Evolutionary conservation across 306 rosid species (phyloP).

Genomic region (Glycine latifolia): DNA sequence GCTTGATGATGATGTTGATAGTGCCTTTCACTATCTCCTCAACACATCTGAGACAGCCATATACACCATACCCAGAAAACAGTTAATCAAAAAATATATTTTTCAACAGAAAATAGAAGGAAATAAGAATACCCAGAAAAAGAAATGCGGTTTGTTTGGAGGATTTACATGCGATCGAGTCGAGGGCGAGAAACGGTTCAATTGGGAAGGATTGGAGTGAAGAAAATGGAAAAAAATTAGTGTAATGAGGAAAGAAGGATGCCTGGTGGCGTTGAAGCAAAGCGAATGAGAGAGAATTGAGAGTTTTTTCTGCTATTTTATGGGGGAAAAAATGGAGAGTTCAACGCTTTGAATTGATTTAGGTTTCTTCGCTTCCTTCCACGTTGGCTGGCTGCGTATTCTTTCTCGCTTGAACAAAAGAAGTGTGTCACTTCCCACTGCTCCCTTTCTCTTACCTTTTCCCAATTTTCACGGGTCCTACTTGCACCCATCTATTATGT

Average conservation of each 20-base stretch:
- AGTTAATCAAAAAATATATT: neutral
- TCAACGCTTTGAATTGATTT: conserved; percentile 21
- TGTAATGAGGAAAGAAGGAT: neutral
- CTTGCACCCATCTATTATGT: neutral
- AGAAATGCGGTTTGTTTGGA: neutral
- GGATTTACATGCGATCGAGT: neutral
- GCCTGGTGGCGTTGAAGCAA: conserved; percentile 44
- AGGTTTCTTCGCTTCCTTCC: neutral
- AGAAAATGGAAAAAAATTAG: neutral
- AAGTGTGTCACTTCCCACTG: no score
- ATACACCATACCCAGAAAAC: neutral
- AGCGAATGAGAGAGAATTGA: conserved; percentile 10
- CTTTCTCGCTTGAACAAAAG: neutral
- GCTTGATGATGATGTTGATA: neutral
- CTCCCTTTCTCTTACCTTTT: neutral
- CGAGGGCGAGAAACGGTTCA: neutral
- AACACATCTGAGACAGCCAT: conserved; percentile 35
- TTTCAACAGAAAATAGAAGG: neutral
- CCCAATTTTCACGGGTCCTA: neutral
- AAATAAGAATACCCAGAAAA: conserved; percentile 19
- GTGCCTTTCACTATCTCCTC: neutral
- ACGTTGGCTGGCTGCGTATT: conserved; percentile 4
- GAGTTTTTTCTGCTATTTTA: neutral
- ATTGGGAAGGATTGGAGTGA: neutral
- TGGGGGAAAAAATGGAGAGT: neutral